Evolutionary conservation across 148 eudicot species (phyloP), one percentile per base, ranked within the genome.

Genomic region (Euryodendron excelsum): DNA sequence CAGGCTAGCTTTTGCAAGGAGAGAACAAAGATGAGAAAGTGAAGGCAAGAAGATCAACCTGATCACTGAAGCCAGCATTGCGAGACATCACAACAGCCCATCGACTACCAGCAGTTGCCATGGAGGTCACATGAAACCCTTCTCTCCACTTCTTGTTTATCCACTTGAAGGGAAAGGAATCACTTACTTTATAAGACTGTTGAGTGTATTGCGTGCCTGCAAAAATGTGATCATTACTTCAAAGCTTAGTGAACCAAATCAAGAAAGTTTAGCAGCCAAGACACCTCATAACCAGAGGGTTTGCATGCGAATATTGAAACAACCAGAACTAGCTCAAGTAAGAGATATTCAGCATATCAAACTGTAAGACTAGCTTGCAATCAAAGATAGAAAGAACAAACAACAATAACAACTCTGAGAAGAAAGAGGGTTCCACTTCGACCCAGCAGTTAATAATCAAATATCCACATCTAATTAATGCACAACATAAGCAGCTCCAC

Each of bases 11-110:
- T 41, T 41, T 41, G 45, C 45, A 41, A 41, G 45, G 45, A 53
- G 1, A 41, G 37, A 31, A 70, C 5, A 53, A 31, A 73, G 31
- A 20, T 39, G 59, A 75, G 27, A 44, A 56, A 78, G 65, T 17
- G 33, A 45, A 31, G 75, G 50, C 27, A 63, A 65, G 36, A 67
- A 76, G 48, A 48, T 11, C 33, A 79, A 93, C 98, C 96, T 93
- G 98, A 56, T 90, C 91, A 77, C 91, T 85, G 82, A 83, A 91
- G 72, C 98, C 98, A 86, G 98, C 82, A 85, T 93, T 93, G 53
- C 96, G 91, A 56, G 98, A 93, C 98, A 93, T 90, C 79, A 93
- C 96, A 48, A 93, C 91, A 81, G 91, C 98, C 98, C 98, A 93
- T 83, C 98, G 88, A 72, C 84, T 72, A 79, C 94, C 98, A 81